phyloP scores from a whole-genome alignment of 2,329 filamentous ascomycete species.

The Trichoderma sp. region DNA sequence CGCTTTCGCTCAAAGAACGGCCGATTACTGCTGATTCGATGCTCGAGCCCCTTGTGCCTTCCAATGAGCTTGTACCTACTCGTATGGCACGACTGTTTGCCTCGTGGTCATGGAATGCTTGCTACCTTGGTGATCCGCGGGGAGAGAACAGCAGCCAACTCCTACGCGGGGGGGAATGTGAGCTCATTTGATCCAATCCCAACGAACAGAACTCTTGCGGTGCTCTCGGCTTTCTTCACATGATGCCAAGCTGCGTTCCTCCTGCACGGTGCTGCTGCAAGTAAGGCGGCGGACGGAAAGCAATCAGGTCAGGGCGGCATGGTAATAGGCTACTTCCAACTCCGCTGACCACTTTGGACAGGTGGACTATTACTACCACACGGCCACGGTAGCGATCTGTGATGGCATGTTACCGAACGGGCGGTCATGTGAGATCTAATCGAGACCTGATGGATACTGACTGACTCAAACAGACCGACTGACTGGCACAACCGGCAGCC shows the following conservation, averaged over 20 bases:
- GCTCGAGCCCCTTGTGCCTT: background rate
- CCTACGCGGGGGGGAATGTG: background rate
- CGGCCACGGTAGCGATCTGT: too few relatives aligned
- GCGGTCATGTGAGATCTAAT: constrained; percentile 17
- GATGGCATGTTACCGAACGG: background rate
- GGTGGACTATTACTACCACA: background rate
- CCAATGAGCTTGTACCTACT: background rate
- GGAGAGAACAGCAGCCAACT: background rate
- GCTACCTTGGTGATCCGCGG: background rate
- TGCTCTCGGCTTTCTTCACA: background rate
- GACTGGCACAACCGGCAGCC: constrained; percentile 3
- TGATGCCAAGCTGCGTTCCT: background rate
- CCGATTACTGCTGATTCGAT: background rate
- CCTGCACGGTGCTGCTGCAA: too few relatives aligned
- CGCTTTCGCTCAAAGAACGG: background rate
- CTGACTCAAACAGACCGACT: constrained; percentile 3
- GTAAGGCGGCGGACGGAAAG: background rate
- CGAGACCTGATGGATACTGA: background rate
- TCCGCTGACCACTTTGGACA: background rate
- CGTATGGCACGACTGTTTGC: background rate
- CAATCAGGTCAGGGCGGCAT: background rate
- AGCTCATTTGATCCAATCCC: background rate
- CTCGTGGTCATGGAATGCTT: background rate
- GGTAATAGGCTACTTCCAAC: background rate
- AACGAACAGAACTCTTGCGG: background rate